Evolutionary conservation across 1,284 basidiomycete species (phyloP).

Genomic region (Rhodotorula sp.): DNA sequence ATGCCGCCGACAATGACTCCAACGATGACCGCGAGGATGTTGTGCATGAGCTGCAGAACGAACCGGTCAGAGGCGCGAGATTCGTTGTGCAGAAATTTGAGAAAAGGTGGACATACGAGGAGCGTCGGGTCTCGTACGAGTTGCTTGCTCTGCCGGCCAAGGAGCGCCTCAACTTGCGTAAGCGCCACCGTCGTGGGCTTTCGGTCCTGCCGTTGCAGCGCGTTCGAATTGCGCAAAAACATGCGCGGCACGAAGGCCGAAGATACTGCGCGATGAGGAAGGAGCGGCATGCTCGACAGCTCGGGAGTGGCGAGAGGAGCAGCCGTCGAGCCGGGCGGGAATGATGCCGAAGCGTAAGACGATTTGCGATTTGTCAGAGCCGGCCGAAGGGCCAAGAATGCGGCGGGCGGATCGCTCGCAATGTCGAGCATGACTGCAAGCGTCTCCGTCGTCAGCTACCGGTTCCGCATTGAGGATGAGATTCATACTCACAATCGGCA

Average conservation of each 20-base stretch:
- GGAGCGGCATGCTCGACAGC: neutral
- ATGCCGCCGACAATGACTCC: slow-evolving; percentile 72
- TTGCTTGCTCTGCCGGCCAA: slow-evolving; percentile 77
- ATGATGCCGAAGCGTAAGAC: neutral
- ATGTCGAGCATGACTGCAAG: slow-evolving; percentile 65
- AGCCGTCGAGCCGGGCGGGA: neutral
- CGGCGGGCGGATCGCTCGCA: slow-evolving; percentile 51
- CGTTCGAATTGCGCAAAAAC: slow-evolving; percentile 23
- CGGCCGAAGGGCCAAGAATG: neutral
- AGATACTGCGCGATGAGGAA: slow-evolving; percentile 3
- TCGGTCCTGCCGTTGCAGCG: slow-evolving; percentile 7
- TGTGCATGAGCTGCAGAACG: slow-evolving; percentile 57
- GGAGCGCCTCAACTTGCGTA: slow-evolving; percentile 77
- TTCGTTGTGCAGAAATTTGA: too few species aligned
- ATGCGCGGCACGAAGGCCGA: slow-evolving; percentile 14
- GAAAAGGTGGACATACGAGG: slow-evolving; percentile 50
- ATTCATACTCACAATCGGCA: slow-evolving; percentile 63
- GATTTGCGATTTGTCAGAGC: neutral
- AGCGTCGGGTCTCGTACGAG: slow-evolving; percentile 74
- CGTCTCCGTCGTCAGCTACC: neutral
- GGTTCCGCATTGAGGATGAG: neutral
- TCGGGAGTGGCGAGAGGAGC: neutral
- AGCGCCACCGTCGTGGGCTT: slow-evolving; percentile 63
- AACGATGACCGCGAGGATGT: slow-evolving; percentile 64
- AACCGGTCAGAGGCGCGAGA: too few species aligned